A percentile compares a stretch with the other conserved stretches of the same genome.
Conservation (phyloP, 352 stramenopile species). For the Pythium aristosporum region DNA sequence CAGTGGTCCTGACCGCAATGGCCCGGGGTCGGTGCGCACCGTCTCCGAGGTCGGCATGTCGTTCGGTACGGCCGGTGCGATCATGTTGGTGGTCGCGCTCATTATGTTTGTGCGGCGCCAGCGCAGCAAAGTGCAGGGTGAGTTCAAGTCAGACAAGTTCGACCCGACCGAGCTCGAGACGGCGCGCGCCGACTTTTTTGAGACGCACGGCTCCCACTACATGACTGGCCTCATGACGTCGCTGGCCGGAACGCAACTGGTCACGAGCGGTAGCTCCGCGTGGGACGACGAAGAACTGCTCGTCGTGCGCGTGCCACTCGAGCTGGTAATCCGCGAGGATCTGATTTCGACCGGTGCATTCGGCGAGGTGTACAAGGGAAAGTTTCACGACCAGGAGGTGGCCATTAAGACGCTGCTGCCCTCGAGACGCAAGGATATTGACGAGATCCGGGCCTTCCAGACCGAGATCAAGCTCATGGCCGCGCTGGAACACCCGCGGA, state of each 20-base stretch:
- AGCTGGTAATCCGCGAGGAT: slow-evolving; percentile 35
- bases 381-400: slow-evolving; percentile 34
- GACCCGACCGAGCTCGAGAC: slow-evolving; percentile 12
- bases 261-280: slow-evolving; percentile 25
- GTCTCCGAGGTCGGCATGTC: slow-evolving; percentile 10
- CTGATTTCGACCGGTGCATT: slow-evolving; percentile 53
- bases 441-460: slow-evolving; percentile 23
- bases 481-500: slow-evolving; percentile 33
- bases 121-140: slow-evolving; percentile 1
- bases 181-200: slow-evolving; percentile 8
- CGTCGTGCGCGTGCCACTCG: slow-evolving; percentile 40
- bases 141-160: slow-evolving; percentile 15
- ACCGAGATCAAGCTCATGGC: slow-evolving; percentile 31
- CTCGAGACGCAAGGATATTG: slow-evolving; percentile 12
- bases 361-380: slow-evolving; percentile 52
- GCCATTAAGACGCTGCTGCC: slow-evolving; percentile 56
- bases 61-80: slow-evolving; percentile 5
- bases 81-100: slow-evolving; percentile 2
- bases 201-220: slow-evolving; percentile 12
- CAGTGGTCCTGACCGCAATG: not conserved
- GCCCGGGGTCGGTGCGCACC: not conserved
- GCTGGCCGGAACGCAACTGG: not conserved
- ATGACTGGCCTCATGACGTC: slow-evolving; percentile 8
- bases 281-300: slow-evolving; percentile 45
- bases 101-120: slow-evolving; percentile 9